Base-by-base conservation (phyloP, 2,329 filamentous ascomycete species). In the Phyllosticta citriasiana region DNA sequence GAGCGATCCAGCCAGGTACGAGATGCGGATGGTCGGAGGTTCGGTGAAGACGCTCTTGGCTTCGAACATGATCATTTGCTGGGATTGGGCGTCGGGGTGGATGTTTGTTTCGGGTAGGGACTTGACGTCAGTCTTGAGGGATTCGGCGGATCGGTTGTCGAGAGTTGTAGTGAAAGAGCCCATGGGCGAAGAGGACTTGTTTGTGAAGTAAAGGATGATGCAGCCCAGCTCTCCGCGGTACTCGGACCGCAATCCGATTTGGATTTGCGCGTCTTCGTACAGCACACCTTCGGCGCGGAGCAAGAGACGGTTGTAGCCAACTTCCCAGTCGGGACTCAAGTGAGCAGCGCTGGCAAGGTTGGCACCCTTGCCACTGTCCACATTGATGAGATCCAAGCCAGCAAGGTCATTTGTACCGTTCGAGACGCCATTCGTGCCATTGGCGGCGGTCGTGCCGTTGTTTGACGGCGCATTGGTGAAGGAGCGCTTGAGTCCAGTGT, bases 211-310 rank as follows among this genome's bases (percentile, higher is more conserved):
- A 57, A 96, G 78, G 68, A 99, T 97, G 64, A 99, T 79, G 69
- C 94, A 96, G 52, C 94, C 94, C 78, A 97, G 88, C 71, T 96
- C 90, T n/a, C 87, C 89, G 63, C 94, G 88, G 72, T 97, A 99
- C 75, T 99, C 94, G 9, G 91, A 95, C 40, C 94, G 87, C 58
- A 97, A 77, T 33, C 94, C 94, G 51, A 99, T 82, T 71, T 99
- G 93, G 59, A 99, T 84, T 74, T 99, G 94, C 0, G 87, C 88
- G 71, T 99, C 94, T 75, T 99, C 92, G 71, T 97, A 99, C 0
- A 99, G 80, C 8, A 99, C 83, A 60, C 94, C 94, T 71, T 97
- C 92, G 0, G 88, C 77, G 60, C 82, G 82, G 57, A 96, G 84
- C 66, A 96, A 81, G 16, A 99, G 79, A 59, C 86, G 85, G 70